A percentile compares a stretch with the other conserved stretches of the same genome.
These are phyloP conservation scores for Haplosporangium sp. DNA, from an alignment of 371 early-diverging fungal species.

Conservation along the genomic window DNA sequence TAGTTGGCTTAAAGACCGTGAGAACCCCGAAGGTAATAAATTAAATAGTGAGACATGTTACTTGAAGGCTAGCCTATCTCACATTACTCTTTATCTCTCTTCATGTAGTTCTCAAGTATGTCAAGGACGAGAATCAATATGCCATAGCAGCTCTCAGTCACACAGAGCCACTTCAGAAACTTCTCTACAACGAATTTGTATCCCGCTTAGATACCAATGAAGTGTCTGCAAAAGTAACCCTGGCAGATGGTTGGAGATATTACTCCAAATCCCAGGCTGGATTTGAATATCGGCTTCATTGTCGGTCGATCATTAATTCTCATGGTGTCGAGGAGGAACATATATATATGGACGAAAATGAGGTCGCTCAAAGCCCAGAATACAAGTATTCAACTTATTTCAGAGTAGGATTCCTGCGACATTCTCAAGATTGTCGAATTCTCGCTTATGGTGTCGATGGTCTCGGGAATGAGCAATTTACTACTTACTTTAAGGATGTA, in stretches of 20 bases:
- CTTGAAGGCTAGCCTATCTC: background rate
- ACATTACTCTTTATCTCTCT: background rate
- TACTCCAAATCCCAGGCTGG: constrained; percentile 65
- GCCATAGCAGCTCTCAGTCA: constrained; percentile 56
- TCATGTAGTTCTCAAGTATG: constrained; percentile 62
- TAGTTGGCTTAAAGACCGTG: constrained; percentile 64
- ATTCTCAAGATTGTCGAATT: constrained; percentile 59
- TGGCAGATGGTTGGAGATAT: constrained; percentile 68
- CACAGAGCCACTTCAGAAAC: constrained; percentile 64
- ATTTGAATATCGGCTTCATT: constrained; percentile 67
- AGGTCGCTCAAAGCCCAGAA: constrained; percentile 56
- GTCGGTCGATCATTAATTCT: constrained; percentile 47
- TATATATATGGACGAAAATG: constrained; percentile 69
- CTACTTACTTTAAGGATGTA: constrained; percentile 64
- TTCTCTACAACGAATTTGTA: constrained; percentile 70
- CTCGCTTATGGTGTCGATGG: constrained; percentile 70
- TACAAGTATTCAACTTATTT: constrained; percentile 61
- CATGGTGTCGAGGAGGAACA: constrained; percentile 43
- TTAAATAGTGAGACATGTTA: background rate
- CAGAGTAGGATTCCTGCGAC: constrained; percentile 65
- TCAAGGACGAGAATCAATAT: constrained; percentile 64
- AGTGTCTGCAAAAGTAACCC: constrained; percentile 60
- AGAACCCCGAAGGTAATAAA: constrained; percentile 56
- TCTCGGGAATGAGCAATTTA: constrained; percentile 66
- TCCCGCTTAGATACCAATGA: constrained; percentile 66